Evolutionary conservation across 148 eudicot genomes (phyloP).

Genomic region (Hydrangea macrophylla): DNA sequence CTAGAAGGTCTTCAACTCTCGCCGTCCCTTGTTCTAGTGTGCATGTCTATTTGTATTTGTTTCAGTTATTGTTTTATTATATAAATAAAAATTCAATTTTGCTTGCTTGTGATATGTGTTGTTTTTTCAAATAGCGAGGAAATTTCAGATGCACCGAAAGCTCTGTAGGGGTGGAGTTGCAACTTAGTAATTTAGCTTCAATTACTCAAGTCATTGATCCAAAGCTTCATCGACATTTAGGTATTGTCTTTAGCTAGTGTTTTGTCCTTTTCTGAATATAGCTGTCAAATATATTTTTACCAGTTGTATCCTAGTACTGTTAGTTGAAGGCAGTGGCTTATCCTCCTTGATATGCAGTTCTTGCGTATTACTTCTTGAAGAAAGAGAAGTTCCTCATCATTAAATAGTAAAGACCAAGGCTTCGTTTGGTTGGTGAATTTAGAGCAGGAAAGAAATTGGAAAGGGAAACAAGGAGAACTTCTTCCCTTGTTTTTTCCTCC

Average conservation of each 20-base stretch:
- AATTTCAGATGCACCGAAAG: slow-evolving; percentile 83
- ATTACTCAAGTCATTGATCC: slow-evolving; percentile 86
- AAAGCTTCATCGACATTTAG: slow-evolving; percentile 90
- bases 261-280: neutral
- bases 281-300: neutral
- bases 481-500: too few relatives aligned
- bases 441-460: too few relatives aligned
- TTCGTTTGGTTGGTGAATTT: too few relatives aligned
- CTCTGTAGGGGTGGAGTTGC: slow-evolving; percentile 85
- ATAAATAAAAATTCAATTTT: neutral
- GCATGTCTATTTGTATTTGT: neutral
- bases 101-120: slow-evolving; percentile 28
- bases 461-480: too few relatives aligned
- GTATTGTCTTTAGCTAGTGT: slow-evolving; percentile 29
- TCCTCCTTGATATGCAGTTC: neutral
- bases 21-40: too few relatives aligned
- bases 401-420: too few relatives aligned
- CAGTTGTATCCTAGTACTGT: neutral
- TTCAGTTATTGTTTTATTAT: neutral
- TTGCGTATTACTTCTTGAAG: neutral
- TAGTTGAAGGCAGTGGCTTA: neutral
- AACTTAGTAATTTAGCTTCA: slow-evolving; percentile 68
- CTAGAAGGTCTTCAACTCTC: too few relatives aligned
- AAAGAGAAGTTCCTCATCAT: neutral
- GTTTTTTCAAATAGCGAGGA: slow-evolving; percentile 61